Conservation (phyloP, 768 basidiomycete species). For the Leucosporidium scottii region DNA sequence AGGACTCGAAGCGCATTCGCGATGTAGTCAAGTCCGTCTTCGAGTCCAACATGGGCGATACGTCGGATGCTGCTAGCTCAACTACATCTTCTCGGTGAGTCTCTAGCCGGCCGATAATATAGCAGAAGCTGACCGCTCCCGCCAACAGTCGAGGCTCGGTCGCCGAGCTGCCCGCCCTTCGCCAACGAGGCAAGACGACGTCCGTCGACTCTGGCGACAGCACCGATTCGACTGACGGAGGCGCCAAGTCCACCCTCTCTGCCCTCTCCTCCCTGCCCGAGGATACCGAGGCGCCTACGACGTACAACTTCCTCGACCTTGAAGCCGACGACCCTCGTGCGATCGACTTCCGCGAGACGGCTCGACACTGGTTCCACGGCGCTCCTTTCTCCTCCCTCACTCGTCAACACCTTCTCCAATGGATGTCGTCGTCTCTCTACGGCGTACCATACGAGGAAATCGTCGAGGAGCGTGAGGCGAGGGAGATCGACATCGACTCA, state of each 20-base stretch:
- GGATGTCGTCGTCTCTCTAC: slow-evolving; percentile 30
- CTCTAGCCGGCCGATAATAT: too few species aligned
- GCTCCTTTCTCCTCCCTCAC: not conserved
- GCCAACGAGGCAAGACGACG: not conserved
- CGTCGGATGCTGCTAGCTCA: not conserved
- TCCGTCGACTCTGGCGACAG: slow-evolving; percentile 1
- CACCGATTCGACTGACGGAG: too few species aligned
- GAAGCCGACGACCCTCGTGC: slow-evolving; percentile 18
- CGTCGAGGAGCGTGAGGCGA: slow-evolving; percentile 9
- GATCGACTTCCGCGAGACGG: slow-evolving; percentile 22
- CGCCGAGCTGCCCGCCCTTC: not conserved
- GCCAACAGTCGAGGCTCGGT: not conserved
- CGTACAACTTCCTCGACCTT: slow-evolving; percentile 5
- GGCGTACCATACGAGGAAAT: slow-evolving; percentile 14
- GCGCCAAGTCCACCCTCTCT: not conserved
- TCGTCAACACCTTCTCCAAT: slow-evolving; percentile 16
- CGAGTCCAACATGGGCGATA: slow-evolving; percentile 26
- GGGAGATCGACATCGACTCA: not conserved
- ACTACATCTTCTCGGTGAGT: not conserved
- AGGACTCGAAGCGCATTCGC: slow-evolving; percentile 26
- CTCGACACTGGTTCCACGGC: slow-evolving; percentile 26
- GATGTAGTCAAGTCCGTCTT: slow-evolving; percentile 26
- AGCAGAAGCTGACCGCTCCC: not conserved
- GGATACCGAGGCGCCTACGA: not conserved
- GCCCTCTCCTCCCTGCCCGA: not conserved